Percentiles rank a stretch among this genome's conserved stretches.
Evolutionary conservation across 1,284 basidiomycete species (phyloP).

Genomic region (Schizophyllum amplum): DNA sequence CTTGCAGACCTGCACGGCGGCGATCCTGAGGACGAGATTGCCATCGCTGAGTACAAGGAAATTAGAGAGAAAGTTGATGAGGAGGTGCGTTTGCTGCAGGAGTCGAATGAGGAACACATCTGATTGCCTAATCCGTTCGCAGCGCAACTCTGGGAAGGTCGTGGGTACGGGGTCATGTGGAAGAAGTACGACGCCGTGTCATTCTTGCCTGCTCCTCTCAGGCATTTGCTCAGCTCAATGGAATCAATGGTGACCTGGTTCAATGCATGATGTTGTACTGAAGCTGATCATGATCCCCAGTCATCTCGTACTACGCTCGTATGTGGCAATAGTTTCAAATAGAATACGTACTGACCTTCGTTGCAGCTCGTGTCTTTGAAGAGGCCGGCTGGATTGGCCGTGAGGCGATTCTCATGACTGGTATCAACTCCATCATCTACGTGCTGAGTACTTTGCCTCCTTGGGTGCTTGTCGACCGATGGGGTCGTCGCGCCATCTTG

Average conservation of each 20-base stretch:
- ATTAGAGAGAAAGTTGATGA: slow-evolving; percentile 84
- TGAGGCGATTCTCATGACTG: slow-evolving; percentile 95
- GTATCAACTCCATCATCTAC: slow-evolving; percentile 89
- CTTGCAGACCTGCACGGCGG: slow-evolving; percentile 90
- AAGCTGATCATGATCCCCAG: slow-evolving; percentile 29
- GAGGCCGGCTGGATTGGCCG: slow-evolving; percentile 98
- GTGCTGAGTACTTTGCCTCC: slow-evolving; percentile 77
- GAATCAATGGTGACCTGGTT: slow-evolving; percentile 65
- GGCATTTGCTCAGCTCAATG: slow-evolving; percentile 93
- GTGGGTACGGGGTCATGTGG: slow-evolving; percentile 86
- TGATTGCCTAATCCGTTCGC: slow-evolving; percentile 3
- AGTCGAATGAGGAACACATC: background rate
- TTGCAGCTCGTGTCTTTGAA: slow-evolving; percentile 73
- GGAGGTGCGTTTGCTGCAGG: slow-evolving; percentile 49
- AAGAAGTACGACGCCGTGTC: slow-evolving; percentile 80
- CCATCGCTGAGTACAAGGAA: slow-evolving; percentile 84
- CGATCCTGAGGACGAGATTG: slow-evolving; percentile 63
- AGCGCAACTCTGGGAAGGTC: slow-evolving; percentile 72
- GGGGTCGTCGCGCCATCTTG: slow-evolving; percentile 86
- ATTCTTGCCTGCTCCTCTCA: slow-evolving; percentile 97
- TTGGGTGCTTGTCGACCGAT: slow-evolving; percentile 95
- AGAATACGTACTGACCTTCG: slow-evolving; percentile 11
- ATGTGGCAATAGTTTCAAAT: slow-evolving; percentile 25
- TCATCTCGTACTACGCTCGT: slow-evolving; percentile 94
- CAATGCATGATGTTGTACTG: slow-evolving; percentile 7